Conservation (phyloP, 1,284 basidiomycete species). For the Pseudozyma sp. region DNA sequence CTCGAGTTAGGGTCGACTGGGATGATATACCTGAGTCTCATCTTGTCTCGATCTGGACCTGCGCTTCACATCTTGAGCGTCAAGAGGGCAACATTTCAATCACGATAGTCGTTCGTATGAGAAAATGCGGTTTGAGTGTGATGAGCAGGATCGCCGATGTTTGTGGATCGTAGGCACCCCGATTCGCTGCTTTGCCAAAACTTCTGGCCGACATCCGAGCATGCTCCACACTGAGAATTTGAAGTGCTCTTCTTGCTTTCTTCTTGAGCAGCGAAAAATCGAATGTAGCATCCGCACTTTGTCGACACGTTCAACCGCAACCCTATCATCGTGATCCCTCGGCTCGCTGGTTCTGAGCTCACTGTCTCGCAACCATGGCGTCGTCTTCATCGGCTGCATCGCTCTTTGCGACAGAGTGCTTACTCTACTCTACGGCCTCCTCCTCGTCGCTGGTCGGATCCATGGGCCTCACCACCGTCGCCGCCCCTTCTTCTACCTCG, state of each 20-base stretch:
- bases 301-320: neutral
- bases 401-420: conserved; percentile 56
- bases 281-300: neutral
- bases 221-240: conserved; percentile 6
- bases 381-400: conserved; percentile 31
- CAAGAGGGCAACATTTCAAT: no score
- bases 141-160: no score
- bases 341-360: no score
- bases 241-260: neutral
- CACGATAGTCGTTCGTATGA: no score
- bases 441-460: conserved; percentile 43
- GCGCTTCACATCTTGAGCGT: no score
- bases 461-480: conserved; percentile 49
- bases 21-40: no score
- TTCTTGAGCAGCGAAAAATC: neutral
- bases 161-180: no score
- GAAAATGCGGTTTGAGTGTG: no score
- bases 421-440: conserved; percentile 56
- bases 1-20: no score
- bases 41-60: no score
- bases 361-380: conserved; percentile 11
- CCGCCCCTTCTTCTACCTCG: conserved; percentile 49
- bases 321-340: no score
- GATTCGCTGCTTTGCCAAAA: no score
- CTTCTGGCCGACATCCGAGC: neutral